phyloP scores from a whole-genome alignment of 2,329 filamentous ascomycete species.

The Metarhizium album region DNA sequence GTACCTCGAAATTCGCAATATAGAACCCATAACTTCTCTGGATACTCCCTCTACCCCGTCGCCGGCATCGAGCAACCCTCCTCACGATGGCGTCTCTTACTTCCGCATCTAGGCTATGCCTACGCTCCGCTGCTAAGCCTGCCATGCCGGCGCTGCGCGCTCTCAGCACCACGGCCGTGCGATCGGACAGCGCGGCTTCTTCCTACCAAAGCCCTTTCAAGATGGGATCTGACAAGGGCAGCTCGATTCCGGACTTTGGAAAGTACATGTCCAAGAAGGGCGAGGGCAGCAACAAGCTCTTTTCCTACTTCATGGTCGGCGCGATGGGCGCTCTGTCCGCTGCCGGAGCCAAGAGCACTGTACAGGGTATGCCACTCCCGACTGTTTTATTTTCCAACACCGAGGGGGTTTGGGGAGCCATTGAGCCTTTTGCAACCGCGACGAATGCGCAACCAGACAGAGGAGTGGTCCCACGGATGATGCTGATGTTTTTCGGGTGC shows the following conservation, averaged over 20 bases:
- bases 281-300: slow-evolving; percentile 69
- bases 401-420: slow-evolving; percentile 12
- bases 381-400: neutral
- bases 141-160: slow-evolving; percentile 36
- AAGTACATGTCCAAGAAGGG: slow-evolving; percentile 68
- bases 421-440: slow-evolving; percentile 11
- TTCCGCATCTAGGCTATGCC: slow-evolving; percentile 56
- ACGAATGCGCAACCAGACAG: slow-evolving; percentile 5
- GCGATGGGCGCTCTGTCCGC: slow-evolving; percentile 86
- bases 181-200: slow-evolving; percentile 35
- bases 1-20: neutral
- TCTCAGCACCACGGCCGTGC: slow-evolving; percentile 44
- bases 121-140: slow-evolving; percentile 44
- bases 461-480: slow-evolving; percentile 13
- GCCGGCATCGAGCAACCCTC: slow-evolving; percentile 5
- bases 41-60: slow-evolving; percentile 11
- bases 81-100: slow-evolving; percentile 55
- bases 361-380: slow-evolving; percentile 65
- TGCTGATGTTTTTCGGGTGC: slow-evolving; percentile 20
- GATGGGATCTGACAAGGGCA: slow-evolving; percentile 44
- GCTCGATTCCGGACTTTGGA: slow-evolving; percentile 78
- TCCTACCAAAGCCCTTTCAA: slow-evolving; percentile 55
- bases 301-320: slow-evolving; percentile 98
- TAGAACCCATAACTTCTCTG: slow-evolving; percentile 34
- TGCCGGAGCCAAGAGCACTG: slow-evolving; percentile 92